Evolutionary conservation across 1,139 yeast genomes (phyloP).

Genomic region (Suhomyces wounanorum): DNA sequence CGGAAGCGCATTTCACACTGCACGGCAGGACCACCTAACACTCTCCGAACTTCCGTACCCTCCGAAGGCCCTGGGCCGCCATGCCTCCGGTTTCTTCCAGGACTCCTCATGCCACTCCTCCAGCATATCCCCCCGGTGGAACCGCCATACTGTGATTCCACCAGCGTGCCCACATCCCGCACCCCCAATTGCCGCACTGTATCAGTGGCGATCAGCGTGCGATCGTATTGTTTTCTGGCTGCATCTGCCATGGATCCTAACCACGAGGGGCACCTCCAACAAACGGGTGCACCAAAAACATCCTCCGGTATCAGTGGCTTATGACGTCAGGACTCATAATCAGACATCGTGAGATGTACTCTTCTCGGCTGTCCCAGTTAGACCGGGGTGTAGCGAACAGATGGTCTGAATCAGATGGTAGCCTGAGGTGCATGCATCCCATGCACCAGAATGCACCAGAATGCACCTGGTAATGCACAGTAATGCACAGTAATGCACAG

Average conservation of each 20-base stretch:
- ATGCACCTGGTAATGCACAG: too few species aligned
- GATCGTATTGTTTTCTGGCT: constrained; percentile 2
- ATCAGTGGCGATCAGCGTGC: constrained; percentile 1
- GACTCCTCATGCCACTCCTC: too few species aligned
- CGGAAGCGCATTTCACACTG: background rate
- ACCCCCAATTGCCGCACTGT: background rate
- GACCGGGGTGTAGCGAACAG: background rate
- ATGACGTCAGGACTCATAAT: background rate
- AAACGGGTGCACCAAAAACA: background rate
- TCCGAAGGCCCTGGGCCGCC: background rate
- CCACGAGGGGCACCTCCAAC: constrained; percentile 1
- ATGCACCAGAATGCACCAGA: too few species aligned
- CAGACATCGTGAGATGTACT: background rate
- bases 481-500: too few species aligned
- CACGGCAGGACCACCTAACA: background rate
- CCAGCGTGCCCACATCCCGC: too few species aligned
- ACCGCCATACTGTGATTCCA: too few species aligned
- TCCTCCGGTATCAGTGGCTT: background rate
- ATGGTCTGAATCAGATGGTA: background rate
- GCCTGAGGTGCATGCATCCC: background rate
- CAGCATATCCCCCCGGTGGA: too few species aligned
- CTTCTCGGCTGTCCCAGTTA: too few species aligned
- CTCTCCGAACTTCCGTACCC: background rate
- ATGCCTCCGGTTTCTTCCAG: too few species aligned
- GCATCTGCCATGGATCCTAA: constrained; percentile 2